phyloP scores from a whole-genome alignment of 2,329 filamentous ascomycete genomes.

The Colletotrichum horii region DNA sequence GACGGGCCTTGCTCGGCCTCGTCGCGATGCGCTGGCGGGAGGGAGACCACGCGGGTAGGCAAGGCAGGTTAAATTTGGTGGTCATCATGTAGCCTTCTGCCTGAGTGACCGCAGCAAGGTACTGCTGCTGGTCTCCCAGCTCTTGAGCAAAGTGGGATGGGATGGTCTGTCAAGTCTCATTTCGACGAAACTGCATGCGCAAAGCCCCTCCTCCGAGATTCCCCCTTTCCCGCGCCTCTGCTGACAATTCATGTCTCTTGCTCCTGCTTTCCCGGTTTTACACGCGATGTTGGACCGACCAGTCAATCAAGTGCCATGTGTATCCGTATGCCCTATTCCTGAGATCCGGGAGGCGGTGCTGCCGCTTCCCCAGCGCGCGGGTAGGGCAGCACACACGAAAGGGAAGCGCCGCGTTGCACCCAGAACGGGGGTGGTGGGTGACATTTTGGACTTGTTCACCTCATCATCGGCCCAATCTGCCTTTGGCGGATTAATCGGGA shows the following conservation, averaged over 20 bases:
- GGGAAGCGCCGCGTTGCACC: neutral
- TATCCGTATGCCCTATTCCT: neutral
- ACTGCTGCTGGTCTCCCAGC: neutral
- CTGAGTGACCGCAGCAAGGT: neutral
- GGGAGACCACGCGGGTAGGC: neutral
- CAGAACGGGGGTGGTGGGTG: neutral
- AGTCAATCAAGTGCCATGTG: neutral
- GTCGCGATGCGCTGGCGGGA: constrained; percentile 19
- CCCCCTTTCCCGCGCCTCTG: neutral
- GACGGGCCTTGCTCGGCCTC: constrained; percentile 16
- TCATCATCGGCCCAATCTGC: neutral
- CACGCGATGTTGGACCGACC: neutral
- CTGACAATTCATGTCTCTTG: neutral
- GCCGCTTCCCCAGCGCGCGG: neutral
- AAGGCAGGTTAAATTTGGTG: neutral
- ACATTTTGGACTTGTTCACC: neutral
- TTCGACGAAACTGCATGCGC: neutral
- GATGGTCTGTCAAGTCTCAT: neutral
- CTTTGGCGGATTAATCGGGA: neutral
- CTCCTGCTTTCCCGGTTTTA: neutral
- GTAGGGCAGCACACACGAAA: neutral
- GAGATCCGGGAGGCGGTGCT: neutral
- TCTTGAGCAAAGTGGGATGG: neutral
- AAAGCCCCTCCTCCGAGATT: neutral
- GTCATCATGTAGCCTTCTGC: neutral